These are phyloP conservation scores for Anthostomella pinea DNA, from an alignment of 2,329 filamentous ascomycete genomes.

Conservation along the genomic window DNA sequence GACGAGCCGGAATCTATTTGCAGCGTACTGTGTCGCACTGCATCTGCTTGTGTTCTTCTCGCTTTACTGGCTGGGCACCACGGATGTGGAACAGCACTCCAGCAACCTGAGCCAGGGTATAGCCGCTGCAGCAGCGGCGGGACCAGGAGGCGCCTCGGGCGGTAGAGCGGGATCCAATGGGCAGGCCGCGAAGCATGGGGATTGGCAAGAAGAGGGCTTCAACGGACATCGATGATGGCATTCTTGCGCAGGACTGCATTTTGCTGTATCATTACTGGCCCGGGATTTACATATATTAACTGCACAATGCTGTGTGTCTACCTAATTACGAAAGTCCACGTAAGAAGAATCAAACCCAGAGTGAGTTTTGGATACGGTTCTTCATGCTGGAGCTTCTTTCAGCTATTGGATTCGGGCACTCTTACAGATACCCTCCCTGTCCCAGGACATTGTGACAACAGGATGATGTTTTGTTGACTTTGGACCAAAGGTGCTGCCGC, in stretches of 20 bases:
- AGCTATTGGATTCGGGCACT: no score
- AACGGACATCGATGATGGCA: conserved; percentile 34
- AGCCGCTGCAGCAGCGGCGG: conserved; percentile 43
- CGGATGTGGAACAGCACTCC: conserved; percentile 61
- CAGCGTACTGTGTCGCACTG: conserved; percentile 82
- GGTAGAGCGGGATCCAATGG: conserved; percentile 26
- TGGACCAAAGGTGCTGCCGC: no score
- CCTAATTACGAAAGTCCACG: no score
- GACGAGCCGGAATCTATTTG: conserved; percentile 90
- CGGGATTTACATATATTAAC: background rate
- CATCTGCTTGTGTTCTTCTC: conserved; percentile 85
- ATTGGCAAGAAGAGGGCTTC: conserved; percentile 66
- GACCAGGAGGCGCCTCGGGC: conserved; percentile 32
- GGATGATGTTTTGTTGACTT: no score
- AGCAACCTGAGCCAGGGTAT: conserved; percentile 52
- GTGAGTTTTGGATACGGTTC: no score
- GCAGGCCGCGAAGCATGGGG: conserved; percentile 41
- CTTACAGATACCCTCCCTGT: no score
- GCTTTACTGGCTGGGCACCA: conserved; percentile 77
- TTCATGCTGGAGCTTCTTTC: no score
- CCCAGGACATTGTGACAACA: no score
- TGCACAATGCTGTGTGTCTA: no score
- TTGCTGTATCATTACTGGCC: background rate
- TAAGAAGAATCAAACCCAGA: no score
- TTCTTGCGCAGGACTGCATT: conserved; percentile 2